Base-by-base conservation (phyloP, 345 rosid genomes). In the Melaleuca quinquenervia region DNA sequence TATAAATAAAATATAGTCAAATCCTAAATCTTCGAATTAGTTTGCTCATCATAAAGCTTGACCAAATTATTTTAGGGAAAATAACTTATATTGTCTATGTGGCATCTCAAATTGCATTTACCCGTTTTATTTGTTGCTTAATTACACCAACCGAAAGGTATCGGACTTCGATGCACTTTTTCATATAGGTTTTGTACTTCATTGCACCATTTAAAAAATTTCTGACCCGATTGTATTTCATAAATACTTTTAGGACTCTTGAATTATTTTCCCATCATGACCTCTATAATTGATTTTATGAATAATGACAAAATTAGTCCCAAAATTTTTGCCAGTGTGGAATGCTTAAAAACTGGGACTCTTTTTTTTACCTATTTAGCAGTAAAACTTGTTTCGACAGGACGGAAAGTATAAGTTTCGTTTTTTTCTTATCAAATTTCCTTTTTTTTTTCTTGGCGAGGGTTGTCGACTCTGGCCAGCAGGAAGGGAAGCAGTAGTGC, bases 321-420 rank as follows among this genome's bases (percentile, higher is more conserved):
- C 26, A 26, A 56, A 26, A 26, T 3, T 56, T 56, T 26, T 56
- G 11, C 0, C 0, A 0, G 1, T 26, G 26, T 26, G 8, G 16
- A 27, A 56, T 26, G 1, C 11, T 56, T 11, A 56, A 56, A 29
- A 56, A 26, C 1, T 11, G 26, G 41, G 41, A 41, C 41, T 41
- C 41, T 41, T 41, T 10, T 11, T n/a, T 24, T 9, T 11, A 11
- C 0, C 1, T 0, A 2, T 55, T n/a, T n/a, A n/a, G 27, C 12
- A 1, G 36, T n/a, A n/a, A 12, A 58, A 58, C 32, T 58, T 58
- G 32, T n/a, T 58, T 0, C 0, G 0, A 0, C 1, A 12, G 16
- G 32, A 26, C n/a, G n/a, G n/a, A n/a, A n/a, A n/a, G n/a, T n/a
- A n/a, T n/a, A n/a, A n/a, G n/a, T n/a, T n/a, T n/a, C n/a, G n/a